Conservation (phyloP, 768 basidiomycete species). For the Coprinopsis marcescibilis region DNA sequence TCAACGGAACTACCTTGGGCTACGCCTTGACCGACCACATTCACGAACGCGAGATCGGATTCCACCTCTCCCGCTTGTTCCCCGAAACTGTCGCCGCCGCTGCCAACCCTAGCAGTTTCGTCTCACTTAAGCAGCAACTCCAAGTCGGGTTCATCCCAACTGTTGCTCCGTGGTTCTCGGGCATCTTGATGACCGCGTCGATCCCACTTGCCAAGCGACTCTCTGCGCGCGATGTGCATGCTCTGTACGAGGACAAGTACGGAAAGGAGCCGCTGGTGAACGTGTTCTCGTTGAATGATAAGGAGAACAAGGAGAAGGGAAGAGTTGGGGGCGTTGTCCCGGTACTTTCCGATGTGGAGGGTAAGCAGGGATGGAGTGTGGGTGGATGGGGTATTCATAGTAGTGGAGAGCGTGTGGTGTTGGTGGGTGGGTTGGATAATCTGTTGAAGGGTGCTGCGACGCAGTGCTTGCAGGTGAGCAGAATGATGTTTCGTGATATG, state of each 20-base stretch:
- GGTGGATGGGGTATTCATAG: conserved; percentile 95
- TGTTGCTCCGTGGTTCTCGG: conserved; percentile 94
- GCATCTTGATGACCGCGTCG: conserved; percentile 84
- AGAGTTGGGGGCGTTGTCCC: conserved; percentile 66
- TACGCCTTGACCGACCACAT: conserved; percentile 97
- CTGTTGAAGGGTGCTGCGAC: conserved; percentile 97
- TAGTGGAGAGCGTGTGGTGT: conserved; percentile 82
- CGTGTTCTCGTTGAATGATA: conserved; percentile 58
- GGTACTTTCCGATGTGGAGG: conserved; percentile 66
- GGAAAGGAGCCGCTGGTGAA: conserved; percentile 64
- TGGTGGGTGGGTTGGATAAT: conserved; percentile 96
- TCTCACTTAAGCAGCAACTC: conserved; percentile 19
- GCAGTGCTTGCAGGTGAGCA: conserved; percentile 88
- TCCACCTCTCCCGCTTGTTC: conserved; percentile 69
- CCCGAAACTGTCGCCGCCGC: conserved; percentile 18
- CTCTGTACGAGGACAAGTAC: conserved; percentile 77
- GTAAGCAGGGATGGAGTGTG: conserved; percentile 82
- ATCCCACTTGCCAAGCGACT: conserved; percentile 69
- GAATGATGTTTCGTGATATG: not conserved
- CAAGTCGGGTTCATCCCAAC: conserved; percentile 82
- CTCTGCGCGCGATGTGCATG: conserved; percentile 64
- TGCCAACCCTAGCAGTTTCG: not conserved
- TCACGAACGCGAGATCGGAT: conserved; percentile 92
- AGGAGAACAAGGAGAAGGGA: conserved; percentile 69
- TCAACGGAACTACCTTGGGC: conserved; percentile 71